Evolutionary conservation across 805 yeast species (phyloP).

Genomic region (Barnettozyma sucrosica): DNA sequence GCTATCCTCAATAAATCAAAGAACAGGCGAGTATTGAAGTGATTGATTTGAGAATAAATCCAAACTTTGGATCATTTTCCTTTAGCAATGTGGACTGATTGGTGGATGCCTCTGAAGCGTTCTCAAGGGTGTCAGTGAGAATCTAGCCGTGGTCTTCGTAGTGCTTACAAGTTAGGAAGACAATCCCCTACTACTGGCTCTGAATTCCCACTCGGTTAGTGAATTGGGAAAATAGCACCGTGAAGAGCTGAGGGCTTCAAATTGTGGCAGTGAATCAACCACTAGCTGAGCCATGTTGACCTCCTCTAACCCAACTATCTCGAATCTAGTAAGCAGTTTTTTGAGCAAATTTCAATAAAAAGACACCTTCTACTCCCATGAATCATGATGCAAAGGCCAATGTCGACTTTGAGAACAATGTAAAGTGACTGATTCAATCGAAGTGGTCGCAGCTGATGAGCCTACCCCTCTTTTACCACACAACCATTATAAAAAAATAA

Average conservation of each 20-base stretch:
- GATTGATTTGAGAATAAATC: constrained; percentile 46
- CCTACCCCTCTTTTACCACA: no score
- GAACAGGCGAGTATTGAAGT: constrained; percentile 47
- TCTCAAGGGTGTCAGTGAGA: constrained; percentile 23
- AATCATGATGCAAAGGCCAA: no score
- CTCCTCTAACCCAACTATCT: no score
- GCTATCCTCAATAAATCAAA: neutral
- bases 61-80: no score
- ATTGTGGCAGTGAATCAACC: constrained; percentile 43
- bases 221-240: constrained; percentile 36
- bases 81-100: constrained; percentile 8
- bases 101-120: constrained; percentile 3
- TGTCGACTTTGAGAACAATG: no score
- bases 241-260: constrained; percentile 34
- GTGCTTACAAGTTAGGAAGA: constrained; percentile 14
- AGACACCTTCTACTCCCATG: no score
- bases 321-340: no score
- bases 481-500: no score
- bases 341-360: no score
- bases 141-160: constrained; percentile 33
- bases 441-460: no score
- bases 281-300: no score
- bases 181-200: constrained; percentile 32
- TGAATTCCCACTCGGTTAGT: constrained; percentile 35
- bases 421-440: no score